phyloP scores from a whole-genome alignment of 257 asterid genomes.

The Paulownia fortunei region DNA sequence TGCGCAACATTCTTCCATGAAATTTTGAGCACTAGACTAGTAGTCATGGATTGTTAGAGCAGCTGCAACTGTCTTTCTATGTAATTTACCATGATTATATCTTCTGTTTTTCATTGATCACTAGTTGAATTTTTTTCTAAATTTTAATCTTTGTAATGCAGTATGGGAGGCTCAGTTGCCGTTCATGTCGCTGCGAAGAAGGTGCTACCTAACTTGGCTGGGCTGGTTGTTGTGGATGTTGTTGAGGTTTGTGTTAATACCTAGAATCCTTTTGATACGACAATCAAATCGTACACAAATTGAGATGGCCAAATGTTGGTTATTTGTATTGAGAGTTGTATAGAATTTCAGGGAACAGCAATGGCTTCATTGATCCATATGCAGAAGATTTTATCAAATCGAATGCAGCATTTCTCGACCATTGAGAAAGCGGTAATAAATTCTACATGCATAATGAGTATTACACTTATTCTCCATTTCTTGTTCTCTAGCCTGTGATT shows the following conservation, averaged over 20 bases:
- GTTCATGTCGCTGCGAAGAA: slow-evolving; percentile 87
- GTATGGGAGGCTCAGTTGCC: slow-evolving; percentile 97
- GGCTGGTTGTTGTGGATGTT: slow-evolving; percentile 92
- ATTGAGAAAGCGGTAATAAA: slow-evolving; percentile 86
- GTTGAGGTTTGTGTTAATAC: slow-evolving; percentile 73
- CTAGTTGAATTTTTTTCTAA: background rate
- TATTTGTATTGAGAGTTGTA: slow-evolving; percentile 29
- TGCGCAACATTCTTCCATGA: background rate
- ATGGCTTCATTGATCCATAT: slow-evolving; percentile 87
- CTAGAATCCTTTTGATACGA: background rate
- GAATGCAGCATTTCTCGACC: slow-evolving; percentile 86
- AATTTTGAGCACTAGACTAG: slow-evolving; percentile 7
- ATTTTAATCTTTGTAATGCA: slow-evolving; percentile 33
- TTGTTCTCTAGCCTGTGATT: background rate
- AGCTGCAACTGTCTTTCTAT: background rate
- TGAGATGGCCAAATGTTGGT: slow-evolving; percentile 12
- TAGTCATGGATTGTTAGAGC: background rate
- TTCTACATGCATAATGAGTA: slow-evolving; percentile 13
- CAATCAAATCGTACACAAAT: slow-evolving; percentile 12
- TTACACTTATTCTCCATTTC: slow-evolving; percentile 14
- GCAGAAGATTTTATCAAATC: slow-evolving; percentile 89
- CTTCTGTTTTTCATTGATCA: background rate
- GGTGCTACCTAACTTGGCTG: slow-evolving; percentile 80
- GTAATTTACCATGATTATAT: background rate
- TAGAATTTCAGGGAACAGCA: slow-evolving; percentile 86